Percentiles rank a stretch among this genome's conserved stretches.
These are phyloP conservation scores for Shiraia sp. DNA, from an alignment of 2,329 filamentous ascomycete species.

Conservation along the genomic window DNA sequence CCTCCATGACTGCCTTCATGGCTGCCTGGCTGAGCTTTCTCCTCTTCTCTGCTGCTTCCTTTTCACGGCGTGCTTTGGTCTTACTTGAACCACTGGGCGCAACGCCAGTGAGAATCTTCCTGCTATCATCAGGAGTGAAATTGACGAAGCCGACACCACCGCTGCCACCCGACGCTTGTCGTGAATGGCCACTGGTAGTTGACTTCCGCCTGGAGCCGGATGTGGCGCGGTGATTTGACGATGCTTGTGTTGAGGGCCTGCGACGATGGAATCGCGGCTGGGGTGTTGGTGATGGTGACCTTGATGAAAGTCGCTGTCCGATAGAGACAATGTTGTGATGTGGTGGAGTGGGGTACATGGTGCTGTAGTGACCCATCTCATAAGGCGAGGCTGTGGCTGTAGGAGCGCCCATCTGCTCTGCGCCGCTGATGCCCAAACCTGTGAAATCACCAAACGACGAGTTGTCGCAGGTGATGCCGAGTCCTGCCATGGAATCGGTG, in stretches of 20 bases:
- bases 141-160: constrained; percentile 75
- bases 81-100: constrained; percentile 90
- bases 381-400: constrained; percentile 20
- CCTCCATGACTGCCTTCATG: constrained; percentile 68
- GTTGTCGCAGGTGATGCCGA: constrained; percentile 38
- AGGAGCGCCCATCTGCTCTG: not conserved
- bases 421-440: constrained; percentile 9
- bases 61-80: constrained; percentile 90
- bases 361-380: constrained; percentile 15
- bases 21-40: constrained; percentile 70
- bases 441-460: constrained; percentile 24
- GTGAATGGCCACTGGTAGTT: constrained; percentile 23
- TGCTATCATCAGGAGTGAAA: constrained; percentile 79
- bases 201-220: constrained; percentile 15
- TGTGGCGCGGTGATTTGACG: not conserved
- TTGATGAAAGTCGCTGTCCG: constrained; percentile 24
- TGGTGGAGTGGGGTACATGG: constrained; percentile 20
- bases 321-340: constrained; percentile 23
- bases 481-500: constrained; percentile 21
- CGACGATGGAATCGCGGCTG: constrained; percentile 33
- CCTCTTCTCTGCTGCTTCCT: constrained; percentile 80
- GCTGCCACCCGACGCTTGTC: constrained; percentile 51
- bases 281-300: constrained; percentile 26
- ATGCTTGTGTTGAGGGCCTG: constrained; percentile 18
- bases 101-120: constrained; percentile 82